Conservation (phyloP, 2,329 filamentous ascomycete genomes). For the Plenodomus tracheiphilus region DNA sequence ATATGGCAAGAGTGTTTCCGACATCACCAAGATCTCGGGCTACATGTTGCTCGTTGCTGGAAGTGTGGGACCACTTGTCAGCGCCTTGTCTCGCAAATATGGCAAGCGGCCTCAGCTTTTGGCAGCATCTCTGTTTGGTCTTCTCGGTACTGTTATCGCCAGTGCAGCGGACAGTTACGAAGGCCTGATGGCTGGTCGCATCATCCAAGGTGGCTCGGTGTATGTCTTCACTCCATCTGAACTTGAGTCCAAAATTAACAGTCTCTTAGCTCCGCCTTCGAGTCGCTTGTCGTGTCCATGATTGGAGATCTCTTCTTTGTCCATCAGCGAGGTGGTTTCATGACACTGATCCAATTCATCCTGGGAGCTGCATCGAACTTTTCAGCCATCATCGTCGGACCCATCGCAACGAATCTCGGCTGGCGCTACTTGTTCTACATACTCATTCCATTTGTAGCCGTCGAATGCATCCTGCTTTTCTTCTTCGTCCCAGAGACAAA, state of each 20-base stretch:
- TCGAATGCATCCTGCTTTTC: constrained; percentile 50
- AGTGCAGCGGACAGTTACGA: constrained; percentile 34
- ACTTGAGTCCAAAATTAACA: not conserved
- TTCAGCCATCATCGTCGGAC: constrained; percentile 41
- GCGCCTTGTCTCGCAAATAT: constrained; percentile 35
- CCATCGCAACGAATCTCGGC: constrained; percentile 40
- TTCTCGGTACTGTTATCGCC: constrained; percentile 33
- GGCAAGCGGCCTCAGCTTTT: constrained; percentile 40
- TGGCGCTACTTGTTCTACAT: constrained; percentile 52
- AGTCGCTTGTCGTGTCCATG: constrained; percentile 40
- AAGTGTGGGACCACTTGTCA: constrained; percentile 39
- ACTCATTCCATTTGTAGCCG: constrained; percentile 52
- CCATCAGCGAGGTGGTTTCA: constrained; percentile 40
- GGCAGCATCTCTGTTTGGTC: constrained; percentile 33
- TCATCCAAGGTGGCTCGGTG: constrained; percentile 37
- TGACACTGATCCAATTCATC: constrained; percentile 43
- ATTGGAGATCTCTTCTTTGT: constrained; percentile 45
- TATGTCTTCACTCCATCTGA: constrained; percentile 1
- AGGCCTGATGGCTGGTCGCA: constrained; percentile 35
- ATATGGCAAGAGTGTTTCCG: constrained; percentile 28
- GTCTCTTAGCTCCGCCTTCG: constrained; percentile 35
- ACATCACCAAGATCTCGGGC: constrained; percentile 44
- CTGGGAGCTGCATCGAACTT: constrained; percentile 42
- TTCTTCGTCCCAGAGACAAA: constrained; percentile 58
- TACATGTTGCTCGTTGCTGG: constrained; percentile 44